Evolutionary conservation across 2,329 filamentous ascomycete genomes (phyloP).

Genomic region (Triangularia setosa): DNA sequence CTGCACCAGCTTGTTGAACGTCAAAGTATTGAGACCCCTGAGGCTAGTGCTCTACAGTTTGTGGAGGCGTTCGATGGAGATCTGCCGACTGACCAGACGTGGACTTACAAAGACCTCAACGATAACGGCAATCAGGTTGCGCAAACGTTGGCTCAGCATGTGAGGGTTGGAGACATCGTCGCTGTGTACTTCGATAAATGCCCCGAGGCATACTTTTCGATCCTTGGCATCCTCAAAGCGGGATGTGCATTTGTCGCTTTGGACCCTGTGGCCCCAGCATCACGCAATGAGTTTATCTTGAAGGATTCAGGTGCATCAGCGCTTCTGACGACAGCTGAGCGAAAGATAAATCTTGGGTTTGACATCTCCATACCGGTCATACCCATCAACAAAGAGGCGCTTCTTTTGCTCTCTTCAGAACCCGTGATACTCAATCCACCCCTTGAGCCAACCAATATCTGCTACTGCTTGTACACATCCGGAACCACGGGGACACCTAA

Average conservation of each 20-base stretch:
- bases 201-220: constrained; percentile 76
- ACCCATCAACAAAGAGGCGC: constrained; percentile 28
- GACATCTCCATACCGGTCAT: constrained; percentile 33
- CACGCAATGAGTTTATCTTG: constrained; percentile 74
- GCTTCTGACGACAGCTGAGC: constrained; percentile 51
- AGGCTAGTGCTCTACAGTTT: constrained; percentile 71
- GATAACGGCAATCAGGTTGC: constrained; percentile 68
- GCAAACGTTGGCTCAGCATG: constrained; percentile 52
- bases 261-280: constrained; percentile 67
- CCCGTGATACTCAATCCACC: constrained; percentile 31
- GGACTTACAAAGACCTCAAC: constrained; percentile 74
- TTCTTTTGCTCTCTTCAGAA: constrained; percentile 26
- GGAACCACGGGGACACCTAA: constrained; percentile 85
- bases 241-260: constrained; percentile 79
- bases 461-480: constrained; percentile 84
- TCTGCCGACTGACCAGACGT: constrained; percentile 44
- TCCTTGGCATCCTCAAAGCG: constrained; percentile 76
- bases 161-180: constrained; percentile 58
- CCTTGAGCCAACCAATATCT: constrained; percentile 53
- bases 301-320: constrained; percentile 65
- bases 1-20: constrained; percentile 77
- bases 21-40: constrained; percentile 52
- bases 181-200: constrained; percentile 82
- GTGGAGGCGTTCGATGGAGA: constrained; percentile 51
- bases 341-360: constrained; percentile 31